Evolutionary conservation across 208 protist genomes (phyloP), one percentile per base, ranked within the genome.

Genomic region (Eutreptiella sp.): DNA sequence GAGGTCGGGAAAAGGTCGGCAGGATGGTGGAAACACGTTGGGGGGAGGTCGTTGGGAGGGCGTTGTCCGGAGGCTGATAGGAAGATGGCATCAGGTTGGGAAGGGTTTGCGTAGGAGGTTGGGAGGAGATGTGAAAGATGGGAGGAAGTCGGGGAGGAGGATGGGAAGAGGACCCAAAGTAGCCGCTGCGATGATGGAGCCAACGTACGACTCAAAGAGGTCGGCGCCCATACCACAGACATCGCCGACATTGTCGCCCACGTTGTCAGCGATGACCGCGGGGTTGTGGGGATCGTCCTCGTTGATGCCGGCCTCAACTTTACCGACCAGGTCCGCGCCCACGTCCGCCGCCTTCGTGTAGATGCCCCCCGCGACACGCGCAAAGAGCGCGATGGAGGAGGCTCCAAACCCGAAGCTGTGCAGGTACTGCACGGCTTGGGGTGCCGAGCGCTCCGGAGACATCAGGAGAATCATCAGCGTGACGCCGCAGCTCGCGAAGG

Each of bases 261-360:
- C 82, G 43, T 80, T 76, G 46, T 88, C 75, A 14, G 81, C 81
- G 63, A 87, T 80, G 5, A 79, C 73, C 21, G 71, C 83, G 11
- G 82, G 81, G 64, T 89, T 89, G 32, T 78, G 47, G 36, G 81
- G 83, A 54, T 89, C 84, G 58, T 88, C 81, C 57, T 89, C 81
- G 27, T 80, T 77, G 50, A 89, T 81, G 14, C 65, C 61, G 9
- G 63, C 24, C 55, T 86, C 83, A 3, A 87, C 73, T 61, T 88
- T 88, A 36, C 83, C 81, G 9, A 77, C 74, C n/a, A 88, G 63
- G 65, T 89, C 81, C 36, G 80, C 79, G 52, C 80, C 80, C 29
- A 88, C 83, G 35, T 87, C 71, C 16, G 80, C 80, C 0, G 77
- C 75, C 65, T 85, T 85, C 36, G 79, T 85, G 68, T 82, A 85